Evolutionary conservation across 139 green algal species (phyloP), one percentile per base, ranked within the genome.

Genomic region (Pleodorina starrii): DNA sequence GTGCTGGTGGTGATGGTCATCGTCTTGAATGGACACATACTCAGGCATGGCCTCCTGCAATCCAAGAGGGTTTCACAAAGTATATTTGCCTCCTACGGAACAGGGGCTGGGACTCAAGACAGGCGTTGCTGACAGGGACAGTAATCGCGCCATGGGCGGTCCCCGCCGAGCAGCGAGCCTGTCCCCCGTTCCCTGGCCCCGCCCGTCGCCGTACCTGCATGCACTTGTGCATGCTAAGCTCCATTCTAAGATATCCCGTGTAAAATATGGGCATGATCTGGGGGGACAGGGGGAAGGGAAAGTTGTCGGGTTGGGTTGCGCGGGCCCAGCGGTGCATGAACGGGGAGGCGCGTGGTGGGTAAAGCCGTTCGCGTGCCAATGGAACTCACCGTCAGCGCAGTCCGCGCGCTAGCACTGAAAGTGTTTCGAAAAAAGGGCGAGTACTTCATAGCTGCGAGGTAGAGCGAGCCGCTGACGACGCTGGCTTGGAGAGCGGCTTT

Each of bases 221-320:
- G 36, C 81, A 87, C 43, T 77, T 77, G 81, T 87, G 81, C 81
- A 87, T 87, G 14, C 2, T 7, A 23, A 78, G 60, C 81, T 87
- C 81, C 60, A 87, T 77, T 3, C 66, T 44, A 6, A 87, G 81
- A 42, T 77, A 87, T 9, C 81, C 81, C 16, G 81, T 77, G 81
- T 87, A 87, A 60, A 87, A 87, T 29, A 87, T 77, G 42, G 81
- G 81, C 81, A 87, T 87, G 17, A 87, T 32, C 79, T 86, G 79
- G 25, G 43, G 14, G 42, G 69, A 48, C n/a, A n/a, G n/a, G n/a
- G n/a, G n/a, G n/a, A n/a, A n/a, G n/a, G n/a, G n/a, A n/a, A n/a
- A n/a, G n/a, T 77, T 73, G 11, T 9, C 29, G 5, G 32, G 63
- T 40, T 42, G n/a, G 63, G 35, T 42, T 66, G 54, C 54, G 54